Evolutionary conservation across 768 basidiomycete genomes (phyloP).

Genomic region (Agrocybe pediades): DNA sequence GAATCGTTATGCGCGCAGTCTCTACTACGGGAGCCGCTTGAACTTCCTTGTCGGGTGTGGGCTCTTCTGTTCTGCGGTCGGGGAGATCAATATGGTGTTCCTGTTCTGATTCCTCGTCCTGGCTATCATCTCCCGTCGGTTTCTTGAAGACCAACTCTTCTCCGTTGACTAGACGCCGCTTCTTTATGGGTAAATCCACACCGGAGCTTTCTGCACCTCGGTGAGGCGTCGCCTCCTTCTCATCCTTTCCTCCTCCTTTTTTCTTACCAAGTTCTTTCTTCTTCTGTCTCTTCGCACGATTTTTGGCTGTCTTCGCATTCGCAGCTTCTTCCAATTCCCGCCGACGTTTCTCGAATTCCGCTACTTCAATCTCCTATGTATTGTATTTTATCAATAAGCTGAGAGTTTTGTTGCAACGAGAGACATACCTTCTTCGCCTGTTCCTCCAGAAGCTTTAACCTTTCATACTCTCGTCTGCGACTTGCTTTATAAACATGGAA

Average conservation of each 20-base stretch:
- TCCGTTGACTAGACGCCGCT: constrained; percentile 79
- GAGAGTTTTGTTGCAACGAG: background rate
- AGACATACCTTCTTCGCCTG: constrained; percentile 67
- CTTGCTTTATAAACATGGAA: constrained; percentile 99
- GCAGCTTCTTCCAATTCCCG: constrained; percentile 69
- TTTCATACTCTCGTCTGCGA: constrained; percentile 91
- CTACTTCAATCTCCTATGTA: constrained; percentile 64
- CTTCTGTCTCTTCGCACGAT: constrained; percentile 91
- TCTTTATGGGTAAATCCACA: constrained; percentile 61
- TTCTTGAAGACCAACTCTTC: constrained; percentile 60
- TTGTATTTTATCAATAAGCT: background rate
- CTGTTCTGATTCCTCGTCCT: constrained; percentile 22
- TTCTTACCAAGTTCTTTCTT: constrained; percentile 76
- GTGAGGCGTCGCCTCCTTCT: constrained; percentile 16
- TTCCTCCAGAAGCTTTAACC: constrained; percentile 90
- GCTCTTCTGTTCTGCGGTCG: background rate
- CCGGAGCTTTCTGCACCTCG: constrained; percentile 7
- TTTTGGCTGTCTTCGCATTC: constrained; percentile 92
- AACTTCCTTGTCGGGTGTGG: background rate
- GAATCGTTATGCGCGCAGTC: constrained; percentile 28
- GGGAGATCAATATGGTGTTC: background rate
- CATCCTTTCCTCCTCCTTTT: constrained; percentile 30
- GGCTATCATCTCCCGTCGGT: constrained; percentile 39
- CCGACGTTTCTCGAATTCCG: constrained; percentile 77
- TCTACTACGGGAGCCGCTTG: constrained; percentile 16